Conservation (phyloP, 1,284 basidiomycete species). For the Ustilago trichophora region DNA sequence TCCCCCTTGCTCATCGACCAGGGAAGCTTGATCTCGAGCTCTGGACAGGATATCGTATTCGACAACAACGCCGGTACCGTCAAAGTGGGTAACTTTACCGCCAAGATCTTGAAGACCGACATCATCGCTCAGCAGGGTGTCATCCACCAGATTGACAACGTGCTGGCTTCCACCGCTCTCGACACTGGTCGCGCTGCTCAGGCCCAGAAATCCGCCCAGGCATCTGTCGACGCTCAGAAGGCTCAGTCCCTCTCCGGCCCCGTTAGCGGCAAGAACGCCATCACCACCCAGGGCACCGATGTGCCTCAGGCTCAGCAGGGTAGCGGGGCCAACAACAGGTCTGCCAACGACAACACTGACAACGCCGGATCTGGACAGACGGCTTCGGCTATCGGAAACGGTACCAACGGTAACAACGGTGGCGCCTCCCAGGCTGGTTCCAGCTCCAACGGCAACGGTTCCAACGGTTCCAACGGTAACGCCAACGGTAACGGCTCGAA, state of each 20-base stretch:
- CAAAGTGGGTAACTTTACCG: constrained; percentile 46
- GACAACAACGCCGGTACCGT: constrained; percentile 43
- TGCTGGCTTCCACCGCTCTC: constrained; percentile 40
- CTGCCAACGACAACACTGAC: constrained; percentile 34
- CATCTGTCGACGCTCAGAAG: constrained; percentile 9
- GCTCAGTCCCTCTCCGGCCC: constrained; percentile 36
- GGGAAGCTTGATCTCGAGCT: constrained; percentile 44
- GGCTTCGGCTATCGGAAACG: constrained; percentile 24
- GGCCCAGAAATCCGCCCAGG: constrained; percentile 43
- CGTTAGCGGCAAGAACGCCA: constrained; percentile 38
- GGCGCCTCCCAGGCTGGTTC: constrained; percentile 20
- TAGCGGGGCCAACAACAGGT: constrained; percentile 29
- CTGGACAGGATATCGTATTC: constrained; percentile 51
- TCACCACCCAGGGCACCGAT: constrained; percentile 43
- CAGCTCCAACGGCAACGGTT: constrained; percentile 3
- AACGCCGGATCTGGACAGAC: constrained; percentile 26
- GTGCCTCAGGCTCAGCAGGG: constrained; percentile 43
- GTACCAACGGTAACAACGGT: constrained; percentile 29
- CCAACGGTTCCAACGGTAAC: constrained; percentile 2
- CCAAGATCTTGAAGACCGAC: constrained; percentile 51
- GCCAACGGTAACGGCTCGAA: constrained; percentile 1
- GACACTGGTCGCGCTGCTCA: constrained; percentile 45
- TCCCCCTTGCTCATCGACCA: constrained; percentile 49
- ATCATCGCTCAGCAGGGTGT: constrained; percentile 52
- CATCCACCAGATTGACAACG: constrained; percentile 52